These are phyloP conservation scores for Penicilliopsis zonata DNA, from an alignment of 495 filamentous ascomycete species.

Conservation along the genomic window DNA sequence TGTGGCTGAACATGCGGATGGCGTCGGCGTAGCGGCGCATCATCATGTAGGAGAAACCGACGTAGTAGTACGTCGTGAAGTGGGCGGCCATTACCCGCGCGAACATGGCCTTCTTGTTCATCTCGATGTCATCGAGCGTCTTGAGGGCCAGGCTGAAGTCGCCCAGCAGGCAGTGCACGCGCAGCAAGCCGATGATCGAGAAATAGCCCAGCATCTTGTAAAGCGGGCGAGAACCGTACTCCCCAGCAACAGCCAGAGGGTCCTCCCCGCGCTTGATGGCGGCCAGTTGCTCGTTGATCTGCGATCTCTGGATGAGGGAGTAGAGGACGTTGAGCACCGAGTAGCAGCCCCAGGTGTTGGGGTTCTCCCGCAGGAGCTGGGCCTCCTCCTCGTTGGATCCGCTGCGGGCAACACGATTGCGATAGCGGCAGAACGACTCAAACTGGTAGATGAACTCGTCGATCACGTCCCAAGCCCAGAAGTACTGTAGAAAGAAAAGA, in stretches of 20 bases:
- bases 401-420: conserved; percentile 78
- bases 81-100: conserved; percentile 98
- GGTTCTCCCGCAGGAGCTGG: conserved; percentile 82
- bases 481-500: conserved; percentile 51
- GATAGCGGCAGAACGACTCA: conserved; percentile 96
- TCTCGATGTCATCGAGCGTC: conserved; percentile 97
- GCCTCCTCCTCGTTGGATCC: conserved; percentile 82
- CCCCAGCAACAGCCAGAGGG: conserved; percentile 68
- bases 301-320: conserved; percentile 93
- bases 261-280: conserved; percentile 94
- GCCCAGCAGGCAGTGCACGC: conserved; percentile 91
- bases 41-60: conserved; percentile 99
- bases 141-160: conserved; percentile 97
- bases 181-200: conserved; percentile 92
- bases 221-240: conserved; percentile 83
- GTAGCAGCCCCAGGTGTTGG: conserved; percentile 99
- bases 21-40: conserved; percentile 98
- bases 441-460: conserved; percentile 99
- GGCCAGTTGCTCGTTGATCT: conserved; percentile 91
- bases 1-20: conserved; percentile 99
- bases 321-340: conserved; percentile 98
- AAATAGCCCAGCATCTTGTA: conserved; percentile 99
- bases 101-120: conserved; percentile 99
- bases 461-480: conserved; percentile 99
- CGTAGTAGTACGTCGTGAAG: conserved; percentile 99